phyloP scores from a whole-genome alignment of 768 basidiomycete species.

The Nevesoporus exiguus region DNA sequence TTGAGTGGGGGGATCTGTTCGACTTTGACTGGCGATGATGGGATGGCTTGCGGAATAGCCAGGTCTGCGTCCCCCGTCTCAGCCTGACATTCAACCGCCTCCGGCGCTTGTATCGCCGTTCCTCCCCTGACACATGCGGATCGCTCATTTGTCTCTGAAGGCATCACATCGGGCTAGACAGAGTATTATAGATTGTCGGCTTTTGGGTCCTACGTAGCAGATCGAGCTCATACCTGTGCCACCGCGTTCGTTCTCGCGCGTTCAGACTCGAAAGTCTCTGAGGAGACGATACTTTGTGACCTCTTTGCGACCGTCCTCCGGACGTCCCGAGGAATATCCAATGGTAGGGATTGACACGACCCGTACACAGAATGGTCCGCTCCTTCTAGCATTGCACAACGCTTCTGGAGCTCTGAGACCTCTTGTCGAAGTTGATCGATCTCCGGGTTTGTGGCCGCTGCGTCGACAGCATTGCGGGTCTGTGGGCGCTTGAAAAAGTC shows the following conservation, averaged over 20 bases:
- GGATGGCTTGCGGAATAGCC: background rate
- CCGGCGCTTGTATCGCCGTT: too few species aligned
- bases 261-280: background rate
- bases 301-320: background rate
- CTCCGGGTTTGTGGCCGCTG: background rate
- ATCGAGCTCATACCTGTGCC: background rate
- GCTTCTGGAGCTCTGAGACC: background rate
- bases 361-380: background rate
- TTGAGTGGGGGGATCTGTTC: background rate
- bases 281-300: background rate
- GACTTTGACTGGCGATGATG: background rate
- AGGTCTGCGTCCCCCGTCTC: too few species aligned
- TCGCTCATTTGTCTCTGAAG: background rate
- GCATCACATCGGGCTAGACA: background rate
- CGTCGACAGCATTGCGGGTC: background rate
- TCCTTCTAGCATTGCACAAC: background rate
- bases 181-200: background rate
- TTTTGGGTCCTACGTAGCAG: background rate
- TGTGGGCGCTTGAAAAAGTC: background rate
- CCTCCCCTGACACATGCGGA: too few species aligned
- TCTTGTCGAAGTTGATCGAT: conserved; percentile 1
- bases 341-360: background rate
- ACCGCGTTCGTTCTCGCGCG: background rate
- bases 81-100: background rate
- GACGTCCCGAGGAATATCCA: background rate